phyloP scores from a whole-genome alignment of 345 rosid species.

The Hirschfeldia incana region DNA sequence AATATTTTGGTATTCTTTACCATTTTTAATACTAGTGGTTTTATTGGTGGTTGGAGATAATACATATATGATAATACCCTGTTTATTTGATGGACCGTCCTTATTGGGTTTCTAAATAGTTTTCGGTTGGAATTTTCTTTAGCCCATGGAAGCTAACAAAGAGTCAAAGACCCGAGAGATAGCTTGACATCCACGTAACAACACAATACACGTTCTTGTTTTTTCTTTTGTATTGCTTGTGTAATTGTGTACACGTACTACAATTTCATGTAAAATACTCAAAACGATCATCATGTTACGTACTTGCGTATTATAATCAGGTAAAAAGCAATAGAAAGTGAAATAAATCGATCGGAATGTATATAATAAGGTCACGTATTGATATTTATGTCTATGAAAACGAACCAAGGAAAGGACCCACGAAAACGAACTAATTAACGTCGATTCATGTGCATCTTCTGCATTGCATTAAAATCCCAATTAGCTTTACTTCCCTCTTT shows the following conservation, averaged over 20 bases:
- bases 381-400: conserved; percentile 17
- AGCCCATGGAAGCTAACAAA: background rate
- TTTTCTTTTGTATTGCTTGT: background rate
- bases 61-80: too few species aligned
- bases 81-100: background rate
- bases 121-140: too few species aligned
- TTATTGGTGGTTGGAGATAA: background rate
- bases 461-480: background rate
- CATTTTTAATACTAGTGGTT: too few species aligned
- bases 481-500: conserved; percentile 25
- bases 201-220: conserved; percentile 6
- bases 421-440: conserved; percentile 3
- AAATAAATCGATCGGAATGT: conserved; percentile 16
- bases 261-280: background rate
- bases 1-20: too few species aligned
- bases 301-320: background rate
- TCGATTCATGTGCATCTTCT: conserved; percentile 35
- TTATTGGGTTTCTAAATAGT: background rate
- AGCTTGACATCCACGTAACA: conserved; percentile 25
- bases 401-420: conserved; percentile 23
- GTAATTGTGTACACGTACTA: background rate
- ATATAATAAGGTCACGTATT: conserved; percentile 17
- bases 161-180: background rate
- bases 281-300: background rate
- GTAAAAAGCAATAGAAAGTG: background rate